Evolutionary conservation across 805 yeast genomes (phyloP).

Genomic region (Ogataea methanolica): DNA sequence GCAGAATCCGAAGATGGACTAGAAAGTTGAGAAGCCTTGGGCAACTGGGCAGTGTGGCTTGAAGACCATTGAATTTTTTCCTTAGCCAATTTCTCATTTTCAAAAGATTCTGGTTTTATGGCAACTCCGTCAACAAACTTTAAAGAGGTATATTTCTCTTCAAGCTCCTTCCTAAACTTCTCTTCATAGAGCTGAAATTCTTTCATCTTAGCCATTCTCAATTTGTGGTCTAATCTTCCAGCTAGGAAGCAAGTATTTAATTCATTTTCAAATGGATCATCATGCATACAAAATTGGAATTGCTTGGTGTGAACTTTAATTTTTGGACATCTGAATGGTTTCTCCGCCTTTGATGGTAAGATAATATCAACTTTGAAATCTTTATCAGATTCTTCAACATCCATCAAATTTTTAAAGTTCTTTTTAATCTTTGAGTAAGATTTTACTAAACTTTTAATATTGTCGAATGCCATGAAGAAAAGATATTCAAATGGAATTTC

Average conservation of each 20-base stretch:
- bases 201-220: conserved; percentile 45
- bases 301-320: conserved; percentile 51
- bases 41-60: background rate
- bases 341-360: conserved; percentile 31
- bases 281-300: conserved; percentile 66
- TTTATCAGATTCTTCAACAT: conserved; percentile 13
- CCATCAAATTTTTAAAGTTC: conserved; percentile 23
- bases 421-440: conserved; percentile 52
- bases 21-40: too few relatives aligned
- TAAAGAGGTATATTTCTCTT: conserved; percentile 29
- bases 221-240: conserved; percentile 62
- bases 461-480: conserved; percentile 75
- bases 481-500: conserved; percentile 70
- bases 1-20: too few relatives aligned
- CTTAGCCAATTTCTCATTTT: background rate
- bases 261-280: conserved; percentile 85
- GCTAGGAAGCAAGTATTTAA: conserved; percentile 59
- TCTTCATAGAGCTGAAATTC: conserved; percentile 20
- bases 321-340: conserved; percentile 47
- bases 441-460: conserved; percentile 68
- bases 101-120: conserved; percentile 5
- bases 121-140: conserved; percentile 20
- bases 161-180: conserved; percentile 16
- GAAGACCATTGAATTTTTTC: background rate
- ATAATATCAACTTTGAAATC: conserved; percentile 30